A percentile compares a stretch with the other conserved stretches of the same genome.
phyloP scores from a whole-genome alignment of 1,139 yeast genomes.

The Saccharomyces hybrid region DNA sequence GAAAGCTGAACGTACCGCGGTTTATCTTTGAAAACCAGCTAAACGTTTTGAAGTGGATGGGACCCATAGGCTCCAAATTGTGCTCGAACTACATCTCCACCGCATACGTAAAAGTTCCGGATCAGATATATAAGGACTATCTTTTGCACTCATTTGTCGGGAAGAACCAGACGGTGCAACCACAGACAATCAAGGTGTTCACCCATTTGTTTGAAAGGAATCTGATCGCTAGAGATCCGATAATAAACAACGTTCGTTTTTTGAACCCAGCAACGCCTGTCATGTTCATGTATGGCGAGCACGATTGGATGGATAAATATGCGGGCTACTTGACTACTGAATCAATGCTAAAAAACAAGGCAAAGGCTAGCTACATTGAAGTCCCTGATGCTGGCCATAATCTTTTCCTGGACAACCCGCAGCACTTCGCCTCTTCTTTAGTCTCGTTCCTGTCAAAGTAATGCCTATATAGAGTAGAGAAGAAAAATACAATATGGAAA shows the following conservation, averaged over 20 bases:
- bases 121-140: constrained; percentile 18
- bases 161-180: constrained; percentile 20
- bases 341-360: constrained; percentile 17
- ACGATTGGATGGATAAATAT: constrained; percentile 76
- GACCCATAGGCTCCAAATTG: constrained; percentile 53
- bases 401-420: constrained; percentile 65
- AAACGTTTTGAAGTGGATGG: constrained; percentile 43
- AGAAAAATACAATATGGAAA: neutral
- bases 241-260: constrained; percentile 50
- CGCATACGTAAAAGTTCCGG: constrained; percentile 47
- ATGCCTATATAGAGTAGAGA: neutral
- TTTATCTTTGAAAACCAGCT: constrained; percentile 33
- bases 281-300: constrained; percentile 66
- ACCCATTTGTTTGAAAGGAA: constrained; percentile 35
- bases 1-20: constrained; percentile 25
- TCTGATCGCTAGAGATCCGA: constrained; percentile 65
- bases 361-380: constrained; percentile 36
- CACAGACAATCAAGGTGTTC: constrained; percentile 41
- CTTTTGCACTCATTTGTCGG: constrained; percentile 20
- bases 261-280: constrained; percentile 38
- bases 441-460: constrained; percentile 35
- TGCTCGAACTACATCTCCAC: constrained; percentile 46
- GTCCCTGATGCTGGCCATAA: constrained; percentile 67
- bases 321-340: constrained; percentile 45
- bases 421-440: constrained; percentile 47